Percentiles rank a stretch among this genome's conserved stretches.
Evolutionary conservation across 2,329 filamentous ascomycete species (phyloP).

Genomic region (Helotiales sp.): DNA sequence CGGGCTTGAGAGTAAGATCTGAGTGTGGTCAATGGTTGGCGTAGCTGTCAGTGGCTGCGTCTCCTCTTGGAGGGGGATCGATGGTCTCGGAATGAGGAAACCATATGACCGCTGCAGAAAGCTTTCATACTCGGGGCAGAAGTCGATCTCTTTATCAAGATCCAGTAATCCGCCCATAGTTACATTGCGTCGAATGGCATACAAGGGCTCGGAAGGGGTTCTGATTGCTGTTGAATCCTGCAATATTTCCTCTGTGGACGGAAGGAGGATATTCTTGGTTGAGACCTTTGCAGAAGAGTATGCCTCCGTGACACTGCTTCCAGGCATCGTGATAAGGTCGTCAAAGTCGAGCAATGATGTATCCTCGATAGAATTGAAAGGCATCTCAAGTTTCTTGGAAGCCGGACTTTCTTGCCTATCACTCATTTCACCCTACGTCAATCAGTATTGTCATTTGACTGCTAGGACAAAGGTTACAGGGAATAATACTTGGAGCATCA

Average conservation of each 20-base stretch:
- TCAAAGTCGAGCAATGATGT: background rate
- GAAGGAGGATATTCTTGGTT: background rate
- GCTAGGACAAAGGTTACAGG: background rate
- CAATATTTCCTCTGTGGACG: conserved; percentile 12
- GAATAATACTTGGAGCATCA: background rate
- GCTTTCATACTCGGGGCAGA: background rate
- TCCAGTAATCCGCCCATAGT: background rate
- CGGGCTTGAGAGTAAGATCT: background rate
- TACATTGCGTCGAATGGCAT: background rate
- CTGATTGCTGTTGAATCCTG: conserved; percentile 21
- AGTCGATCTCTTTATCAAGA: background rate
- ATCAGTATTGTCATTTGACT: background rate
- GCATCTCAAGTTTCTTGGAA: background rate
- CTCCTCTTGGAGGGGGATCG: background rate
- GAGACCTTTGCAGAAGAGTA: background rate
- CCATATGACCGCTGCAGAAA: background rate
- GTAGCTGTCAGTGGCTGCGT: too few relatives aligned
- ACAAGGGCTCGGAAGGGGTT: conserved; percentile 13
- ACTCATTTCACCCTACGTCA: background rate
- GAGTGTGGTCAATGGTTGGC: background rate
- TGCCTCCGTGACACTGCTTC: background rate
- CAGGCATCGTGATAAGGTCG: background rate
- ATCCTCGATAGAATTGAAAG: background rate
- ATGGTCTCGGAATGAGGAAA: background rate
- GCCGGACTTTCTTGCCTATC: background rate